These are phyloP conservation scores for Naganishia friedmannii DNA, from an alignment of 768 basidiomycete species.

Conservation along the genomic window DNA sequence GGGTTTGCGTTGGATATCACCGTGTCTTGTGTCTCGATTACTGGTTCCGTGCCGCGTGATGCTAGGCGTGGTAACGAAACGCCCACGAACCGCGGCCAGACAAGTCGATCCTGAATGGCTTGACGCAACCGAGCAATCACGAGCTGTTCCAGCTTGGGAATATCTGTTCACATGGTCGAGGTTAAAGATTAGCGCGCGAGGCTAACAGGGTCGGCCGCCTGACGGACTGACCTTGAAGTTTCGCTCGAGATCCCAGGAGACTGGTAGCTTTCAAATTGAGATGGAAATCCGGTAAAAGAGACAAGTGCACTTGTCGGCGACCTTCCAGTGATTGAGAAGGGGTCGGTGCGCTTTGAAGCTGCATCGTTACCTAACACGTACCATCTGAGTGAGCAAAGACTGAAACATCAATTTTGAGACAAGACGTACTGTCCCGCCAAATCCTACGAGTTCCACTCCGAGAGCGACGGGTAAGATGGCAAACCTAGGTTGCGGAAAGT, in stretches of 20 bases:
- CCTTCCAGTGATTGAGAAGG: conserved; percentile 51
- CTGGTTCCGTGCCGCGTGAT: conserved; percentile 18
- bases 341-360: conserved; percentile 47
- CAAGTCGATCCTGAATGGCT: conserved; percentile 54
- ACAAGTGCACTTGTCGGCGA: conserved; percentile 66
- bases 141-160: conserved; percentile 94
- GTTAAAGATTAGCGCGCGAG: neutral
- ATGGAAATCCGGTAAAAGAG: conserved; percentile 78
- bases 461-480: conserved; percentile 63
- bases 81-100: conserved; percentile 57
- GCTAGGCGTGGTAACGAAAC: conserved; percentile 32
- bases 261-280: conserved; percentile 84
- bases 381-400: neutral
- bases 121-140: conserved; percentile 79
- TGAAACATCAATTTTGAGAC: too few relatives aligned
- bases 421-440: conserved; percentile 67
- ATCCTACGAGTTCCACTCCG: conserved; percentile 76
- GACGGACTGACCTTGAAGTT: conserved; percentile 62
- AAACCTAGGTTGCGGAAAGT: conserved; percentile 55
- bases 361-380: conserved; percentile 40
- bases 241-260: conserved; percentile 92
- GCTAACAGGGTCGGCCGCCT: neutral
- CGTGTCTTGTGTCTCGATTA: neutral
- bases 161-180: conserved; percentile 56
- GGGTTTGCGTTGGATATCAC: neutral